phyloP scores from a whole-genome alignment of 2,329 filamentous ascomycete genomes.

The Cladosporium sphaerospermum region DNA sequence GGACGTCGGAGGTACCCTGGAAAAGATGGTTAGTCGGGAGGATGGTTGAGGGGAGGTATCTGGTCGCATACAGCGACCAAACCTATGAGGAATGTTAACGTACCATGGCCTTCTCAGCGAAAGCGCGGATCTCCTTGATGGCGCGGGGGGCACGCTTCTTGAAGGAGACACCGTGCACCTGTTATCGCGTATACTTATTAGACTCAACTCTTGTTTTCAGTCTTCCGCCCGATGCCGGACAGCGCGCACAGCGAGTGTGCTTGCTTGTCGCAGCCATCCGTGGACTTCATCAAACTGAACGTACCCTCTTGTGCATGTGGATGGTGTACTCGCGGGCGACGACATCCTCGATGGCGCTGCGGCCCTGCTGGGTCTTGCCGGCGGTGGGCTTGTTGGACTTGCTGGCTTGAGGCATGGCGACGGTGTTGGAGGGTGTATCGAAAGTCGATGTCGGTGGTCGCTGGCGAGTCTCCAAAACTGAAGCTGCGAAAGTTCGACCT shows the following conservation, averaged over 20 bases:
- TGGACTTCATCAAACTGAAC: conserved; percentile 71
- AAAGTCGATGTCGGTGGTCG: conserved; percentile 8
- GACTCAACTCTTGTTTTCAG: conserved; percentile 46
- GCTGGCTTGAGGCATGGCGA: conserved; percentile 13
- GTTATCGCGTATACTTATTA: conserved; percentile 30
- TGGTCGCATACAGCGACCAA: not conserved
- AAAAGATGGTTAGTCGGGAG: conserved; percentile 2
- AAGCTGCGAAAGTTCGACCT: conserved; percentile 2
- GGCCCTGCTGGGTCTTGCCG: conserved; percentile 58
- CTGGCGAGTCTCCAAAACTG: conserved; percentile 1
- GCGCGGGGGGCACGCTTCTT: conserved; percentile 98
- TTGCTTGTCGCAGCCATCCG: conserved; percentile 37
- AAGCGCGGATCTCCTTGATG: conserved; percentile 99
- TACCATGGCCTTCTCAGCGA: conserved; percentile 95
- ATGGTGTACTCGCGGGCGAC: conserved; percentile 99
- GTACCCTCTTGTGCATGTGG: conserved; percentile 99
- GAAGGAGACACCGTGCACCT: conserved; percentile 97
- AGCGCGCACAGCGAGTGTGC: conserved; percentile 13
- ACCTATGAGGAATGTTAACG: conserved; percentile 33
- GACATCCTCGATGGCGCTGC: conserved; percentile 97
- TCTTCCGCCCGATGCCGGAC: conserved; percentile 57
- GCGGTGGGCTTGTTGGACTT: conserved; percentile 54
- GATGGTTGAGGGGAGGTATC: not conserved
- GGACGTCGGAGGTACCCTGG: conserved; percentile 93
- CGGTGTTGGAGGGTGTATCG: conserved; percentile 10